Conservation (phyloP, 768 basidiomycete species). For the Boletus sensibilis region DNA sequence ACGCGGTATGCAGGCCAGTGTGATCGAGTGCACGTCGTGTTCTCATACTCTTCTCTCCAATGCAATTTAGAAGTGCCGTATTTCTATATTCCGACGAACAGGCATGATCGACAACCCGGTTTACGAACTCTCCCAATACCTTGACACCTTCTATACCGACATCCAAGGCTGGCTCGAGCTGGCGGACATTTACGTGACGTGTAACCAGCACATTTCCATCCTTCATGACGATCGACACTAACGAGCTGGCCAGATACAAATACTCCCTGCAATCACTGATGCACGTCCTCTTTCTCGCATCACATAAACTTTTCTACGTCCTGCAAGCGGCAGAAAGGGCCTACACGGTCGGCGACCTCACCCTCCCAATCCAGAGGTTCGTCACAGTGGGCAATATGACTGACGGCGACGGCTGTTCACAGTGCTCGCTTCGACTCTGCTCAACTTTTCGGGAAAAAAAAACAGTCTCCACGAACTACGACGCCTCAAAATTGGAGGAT, state of each 20-base stretch:
- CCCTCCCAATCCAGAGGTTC: constrained; percentile 71
- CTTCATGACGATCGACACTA: not conserved
- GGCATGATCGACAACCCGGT: too few relatives aligned
- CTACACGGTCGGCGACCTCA: constrained; percentile 48
- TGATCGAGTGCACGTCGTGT: not conserved
- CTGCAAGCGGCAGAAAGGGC: constrained; percentile 82
- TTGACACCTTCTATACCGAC: constrained; percentile 36
- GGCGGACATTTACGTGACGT: constrained; percentile 63
- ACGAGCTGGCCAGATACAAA: constrained; percentile 9
- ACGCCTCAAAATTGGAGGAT: too few relatives aligned
- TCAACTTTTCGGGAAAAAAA: too few relatives aligned
- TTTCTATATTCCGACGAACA: not conserved
- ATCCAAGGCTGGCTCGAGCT: constrained; percentile 85
- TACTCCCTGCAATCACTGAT: constrained; percentile 70
- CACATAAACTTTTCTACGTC: constrained; percentile 80
- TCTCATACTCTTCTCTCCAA: not conserved
- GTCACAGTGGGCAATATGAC: constrained; percentile 68
- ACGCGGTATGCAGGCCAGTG: not conserved
- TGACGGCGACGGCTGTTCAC: constrained; percentile 48
- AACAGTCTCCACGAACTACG: too few relatives aligned
- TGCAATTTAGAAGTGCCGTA: not conserved
- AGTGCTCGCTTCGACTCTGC: not conserved
- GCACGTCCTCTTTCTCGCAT: constrained; percentile 74
- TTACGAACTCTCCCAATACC: not conserved
- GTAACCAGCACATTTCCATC: constrained; percentile 48